These are phyloP conservation scores for Kodamaea plutei DNA, from an alignment of 1,139 yeast genomes.

Conservation along the genomic window DNA sequence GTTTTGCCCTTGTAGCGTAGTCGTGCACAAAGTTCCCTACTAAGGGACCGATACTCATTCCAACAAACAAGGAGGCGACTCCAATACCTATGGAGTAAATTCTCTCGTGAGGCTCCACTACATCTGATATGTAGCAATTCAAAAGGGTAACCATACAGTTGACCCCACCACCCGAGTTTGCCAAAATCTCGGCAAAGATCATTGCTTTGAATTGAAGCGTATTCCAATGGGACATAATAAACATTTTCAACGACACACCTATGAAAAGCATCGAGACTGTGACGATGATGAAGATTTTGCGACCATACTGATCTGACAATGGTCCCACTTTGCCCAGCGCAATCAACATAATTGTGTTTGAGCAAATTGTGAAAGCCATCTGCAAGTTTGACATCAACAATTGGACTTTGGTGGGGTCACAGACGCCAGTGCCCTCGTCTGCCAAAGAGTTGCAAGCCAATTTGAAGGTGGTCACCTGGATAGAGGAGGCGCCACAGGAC, in stretches of 20 bases:
- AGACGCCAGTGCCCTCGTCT: slow-evolving; percentile 13
- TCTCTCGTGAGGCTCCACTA: slow-evolving; percentile 52
- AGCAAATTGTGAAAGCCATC: slow-evolving; percentile 24
- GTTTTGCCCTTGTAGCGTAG: slow-evolving; percentile 3
- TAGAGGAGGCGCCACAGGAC: slow-evolving; percentile 32
- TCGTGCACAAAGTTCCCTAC: slow-evolving; percentile 39
- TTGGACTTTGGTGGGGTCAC: slow-evolving; percentile 34
- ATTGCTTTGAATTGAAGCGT: slow-evolving; percentile 29
- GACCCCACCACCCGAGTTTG: slow-evolving; percentile 54
- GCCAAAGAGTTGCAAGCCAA: slow-evolving; percentile 33
- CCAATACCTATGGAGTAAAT: slow-evolving; percentile 53
- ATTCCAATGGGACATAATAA: slow-evolving; percentile 28
- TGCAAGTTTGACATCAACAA: slow-evolving; percentile 34
- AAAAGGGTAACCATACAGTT: slow-evolving; percentile 48
- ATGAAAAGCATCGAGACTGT: slow-evolving; percentile 20
- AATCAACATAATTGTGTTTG: slow-evolving; percentile 29
- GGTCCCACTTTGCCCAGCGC: slow-evolving; percentile 52
- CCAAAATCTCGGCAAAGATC: slow-evolving; percentile 36
- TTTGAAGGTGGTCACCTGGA: slow-evolving; percentile 31
- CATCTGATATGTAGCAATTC: slow-evolving; percentile 63
- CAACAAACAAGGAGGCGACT: slow-evolving; percentile 55
- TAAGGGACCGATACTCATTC: slow-evolving; percentile 63
- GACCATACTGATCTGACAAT: slow-evolving; percentile 62
- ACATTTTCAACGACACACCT: slow-evolving; percentile 23
- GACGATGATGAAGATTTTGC: slow-evolving; percentile 44